Evolutionary conservation across 306 rosid species (phyloP).

Genomic region (Hippophae tibetana): DNA sequence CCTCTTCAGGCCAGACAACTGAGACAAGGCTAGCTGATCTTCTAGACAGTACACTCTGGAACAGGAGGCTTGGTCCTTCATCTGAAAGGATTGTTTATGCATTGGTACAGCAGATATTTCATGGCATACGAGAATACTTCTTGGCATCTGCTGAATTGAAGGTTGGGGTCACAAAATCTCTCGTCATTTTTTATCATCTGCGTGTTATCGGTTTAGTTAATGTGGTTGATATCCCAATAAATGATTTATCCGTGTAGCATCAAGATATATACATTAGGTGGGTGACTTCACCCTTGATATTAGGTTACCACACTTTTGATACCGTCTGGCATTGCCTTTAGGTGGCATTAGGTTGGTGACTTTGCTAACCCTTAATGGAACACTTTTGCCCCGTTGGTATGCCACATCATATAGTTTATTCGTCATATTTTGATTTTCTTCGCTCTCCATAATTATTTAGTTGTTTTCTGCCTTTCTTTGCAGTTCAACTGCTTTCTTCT

Average conservation of each 20-base stretch:
- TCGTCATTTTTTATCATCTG: slow-evolving; percentile 3
- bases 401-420: background rate
- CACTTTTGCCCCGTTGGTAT: background rate
- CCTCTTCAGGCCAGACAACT: slow-evolving; percentile 48
- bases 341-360: background rate
- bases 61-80: slow-evolving; percentile 93
- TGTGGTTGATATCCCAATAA: too few species aligned
- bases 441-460: background rate
- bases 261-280: too few species aligned
- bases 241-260: too few species aligned
- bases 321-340: background rate
- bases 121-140: slow-evolving; percentile 91
- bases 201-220: background rate
- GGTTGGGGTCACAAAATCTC: slow-evolving; percentile 45
- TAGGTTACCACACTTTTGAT: background rate
- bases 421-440: slow-evolving; percentile 3
- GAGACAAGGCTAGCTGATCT: slow-evolving; percentile 96
- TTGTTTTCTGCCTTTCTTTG: slow-evolving; percentile 19
- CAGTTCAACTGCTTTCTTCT: slow-evolving; percentile 98
- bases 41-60: slow-evolving; percentile 96
- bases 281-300: too few species aligned
- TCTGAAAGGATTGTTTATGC: slow-evolving; percentile 96
- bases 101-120: slow-evolving; percentile 93
- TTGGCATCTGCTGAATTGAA: slow-evolving; percentile 89
- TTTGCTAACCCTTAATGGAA: too few species aligned